Conservation (phyloP, 2,329 filamentous ascomycete genomes). For the Macroventuria anomochaeta region DNA sequence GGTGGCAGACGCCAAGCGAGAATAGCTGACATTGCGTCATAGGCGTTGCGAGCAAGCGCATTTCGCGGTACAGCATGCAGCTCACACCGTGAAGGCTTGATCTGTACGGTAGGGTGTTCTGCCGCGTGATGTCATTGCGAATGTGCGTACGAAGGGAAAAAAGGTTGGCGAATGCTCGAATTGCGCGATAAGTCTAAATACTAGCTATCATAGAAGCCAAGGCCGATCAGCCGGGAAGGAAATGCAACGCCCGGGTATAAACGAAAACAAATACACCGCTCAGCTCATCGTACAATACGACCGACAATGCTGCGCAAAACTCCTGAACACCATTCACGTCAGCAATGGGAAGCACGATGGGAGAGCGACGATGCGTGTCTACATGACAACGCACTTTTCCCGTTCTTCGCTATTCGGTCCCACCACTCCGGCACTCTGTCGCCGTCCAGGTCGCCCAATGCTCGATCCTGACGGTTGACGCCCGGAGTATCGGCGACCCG, state of each 20-base stretch:
- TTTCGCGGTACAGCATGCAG: background rate
- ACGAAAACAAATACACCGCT: background rate
- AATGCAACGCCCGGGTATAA: conserved; percentile 9
- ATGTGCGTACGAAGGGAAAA: background rate
- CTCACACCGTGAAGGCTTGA: background rate
- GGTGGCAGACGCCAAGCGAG: conserved; percentile 22
- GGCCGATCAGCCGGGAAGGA: background rate
- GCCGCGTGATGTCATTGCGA: background rate
- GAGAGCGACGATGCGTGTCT: conserved; percentile 14
- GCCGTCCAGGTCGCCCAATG: conserved; percentile 28
- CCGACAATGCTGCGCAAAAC: background rate
- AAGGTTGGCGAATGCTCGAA: background rate
- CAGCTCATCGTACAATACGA: conserved; percentile 7
- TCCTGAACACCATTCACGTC: background rate
- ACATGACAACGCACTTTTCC: conserved; percentile 47
- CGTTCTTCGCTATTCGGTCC: conserved; percentile 33
- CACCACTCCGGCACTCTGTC: conserved; percentile 33
- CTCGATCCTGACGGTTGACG: conserved; percentile 19
- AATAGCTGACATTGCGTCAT: conserved; percentile 34
- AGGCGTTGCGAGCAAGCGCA: conserved; percentile 9
- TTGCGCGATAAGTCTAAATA: background rate
- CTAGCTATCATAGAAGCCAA: background rate
- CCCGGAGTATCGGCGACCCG: conserved; percentile 21
- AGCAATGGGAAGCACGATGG: background rate
- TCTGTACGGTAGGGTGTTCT: too few relatives aligned